These are phyloP conservation scores for Trichoderma endophyticum DNA, from an alignment of 2,329 filamentous ascomycete species.

Conservation along the genomic window DNA sequence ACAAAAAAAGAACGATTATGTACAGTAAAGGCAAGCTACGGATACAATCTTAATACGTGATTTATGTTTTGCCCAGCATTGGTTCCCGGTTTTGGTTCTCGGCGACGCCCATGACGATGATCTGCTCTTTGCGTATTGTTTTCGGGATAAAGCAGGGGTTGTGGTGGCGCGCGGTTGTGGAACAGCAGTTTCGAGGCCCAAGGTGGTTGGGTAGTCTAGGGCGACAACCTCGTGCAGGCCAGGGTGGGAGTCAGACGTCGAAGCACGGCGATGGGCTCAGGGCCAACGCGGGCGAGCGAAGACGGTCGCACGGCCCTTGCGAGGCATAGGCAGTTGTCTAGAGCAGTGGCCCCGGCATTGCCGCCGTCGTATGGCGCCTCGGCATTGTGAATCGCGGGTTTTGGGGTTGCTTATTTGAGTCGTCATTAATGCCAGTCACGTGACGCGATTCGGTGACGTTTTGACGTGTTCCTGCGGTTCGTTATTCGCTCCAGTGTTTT, in stretches of 20 bases:
- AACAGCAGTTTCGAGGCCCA: constrained; percentile 29
- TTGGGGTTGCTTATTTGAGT: constrained; percentile 14
- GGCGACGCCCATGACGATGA: constrained; percentile 23
- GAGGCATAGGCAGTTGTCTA: not conserved
- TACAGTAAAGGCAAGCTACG: constrained; percentile 33
- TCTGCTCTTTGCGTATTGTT: constrained; percentile 29
- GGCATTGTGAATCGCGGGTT: constrained; percentile 13
- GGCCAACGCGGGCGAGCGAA: not conserved
- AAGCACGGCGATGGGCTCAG: not conserved
- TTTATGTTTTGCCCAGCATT: constrained; percentile 7
- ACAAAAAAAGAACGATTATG: constrained; percentile 27
- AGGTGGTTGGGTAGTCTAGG: constrained; percentile 21
- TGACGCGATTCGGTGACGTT: constrained; percentile 36
- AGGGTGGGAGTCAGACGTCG: not conserved
- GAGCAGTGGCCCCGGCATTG: not conserved
- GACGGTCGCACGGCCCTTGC: constrained; percentile 1
- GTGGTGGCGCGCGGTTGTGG: constrained; percentile 29
- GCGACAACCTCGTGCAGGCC: constrained; percentile 7
- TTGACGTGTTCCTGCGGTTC: constrained; percentile 33
- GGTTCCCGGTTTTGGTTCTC: constrained; percentile 13
- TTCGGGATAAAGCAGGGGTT: constrained; percentile 31
- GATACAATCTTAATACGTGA: constrained; percentile 23
- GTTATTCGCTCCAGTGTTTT: constrained; percentile 35
- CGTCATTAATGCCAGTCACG: constrained; percentile 28
- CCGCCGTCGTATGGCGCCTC: constrained; percentile 9